Base-by-base conservation (phyloP, 495 filamentous ascomycete species). In the Baudoinia panamericana region DNA sequence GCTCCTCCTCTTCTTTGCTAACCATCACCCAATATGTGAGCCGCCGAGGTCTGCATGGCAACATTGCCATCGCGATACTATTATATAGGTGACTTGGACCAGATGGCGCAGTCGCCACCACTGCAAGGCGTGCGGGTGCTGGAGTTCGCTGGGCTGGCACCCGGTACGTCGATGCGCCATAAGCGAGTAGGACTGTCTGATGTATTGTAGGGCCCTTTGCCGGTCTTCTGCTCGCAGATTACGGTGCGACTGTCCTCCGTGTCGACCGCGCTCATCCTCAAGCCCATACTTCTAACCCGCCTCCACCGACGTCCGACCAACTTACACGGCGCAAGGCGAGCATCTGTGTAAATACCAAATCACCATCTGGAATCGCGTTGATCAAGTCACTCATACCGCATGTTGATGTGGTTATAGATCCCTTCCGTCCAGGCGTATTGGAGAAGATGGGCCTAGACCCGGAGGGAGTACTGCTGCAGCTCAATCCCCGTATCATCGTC, bases 111-210 rank as follows among this genome's bases (percentile, higher is more conserved):
- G 27, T 50, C 47, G 44, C 75, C 77, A 11, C 83, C 86, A 9
- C 70, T 96, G 22, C 61, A 68, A 7, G 82, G 81, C 32, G 63
- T 90, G 44, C 78, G 78, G 40, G 86, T 93, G 41, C 70, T 95
- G 21, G 87, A 95, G 62, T 79, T 95, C 46, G 86, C 82, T 16
- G 84, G 87, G 10, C 68, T 95, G 30, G 87, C 87, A 31, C 85
- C 87, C 56, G 84, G 86, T 84, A 66, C 28, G 55, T 31, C 40
- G 36, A 5, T 46, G 10, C 8, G 17, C 20, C 21, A 25, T 16
- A 18, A 33, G 12, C 13, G 39, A 6, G 10, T 7, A 29, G 21
- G 22, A 34, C 37, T 38, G 43, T 28, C 34, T 39, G 36, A 46
- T 25, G 24, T n/a, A 27, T 6, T 26, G 8, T 39, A 83, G 85